Percentiles rank a stretch among this genome's conserved stretches.
Evolutionary conservation across 495 filamentous ascomycete genomes (phyloP).

Genomic region (Cetradonia linearis): DNA sequence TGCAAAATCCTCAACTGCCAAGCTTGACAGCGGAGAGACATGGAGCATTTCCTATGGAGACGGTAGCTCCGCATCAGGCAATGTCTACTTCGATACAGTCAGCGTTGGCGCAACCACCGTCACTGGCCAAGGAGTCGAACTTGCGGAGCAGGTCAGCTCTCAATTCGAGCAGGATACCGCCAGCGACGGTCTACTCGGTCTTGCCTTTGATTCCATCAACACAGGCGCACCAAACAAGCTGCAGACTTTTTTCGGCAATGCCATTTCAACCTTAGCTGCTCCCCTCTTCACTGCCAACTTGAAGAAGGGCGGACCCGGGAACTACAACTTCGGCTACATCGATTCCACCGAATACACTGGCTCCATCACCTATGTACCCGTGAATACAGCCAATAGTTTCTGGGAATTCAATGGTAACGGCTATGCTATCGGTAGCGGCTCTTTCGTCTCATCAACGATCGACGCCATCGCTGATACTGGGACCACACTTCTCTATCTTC

Average conservation of each 20-base stretch:
- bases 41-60: constrained; percentile 71
- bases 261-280: constrained; percentile 44
- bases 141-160: constrained; percentile 49
- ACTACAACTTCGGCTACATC: constrained; percentile 68
- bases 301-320: constrained; percentile 52
- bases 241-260: constrained; percentile 67
- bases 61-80: constrained; percentile 51
- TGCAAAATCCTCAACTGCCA: constrained; percentile 34
- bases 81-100: constrained; percentile 62
- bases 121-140: constrained; percentile 56
- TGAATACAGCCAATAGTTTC: constrained; percentile 53
- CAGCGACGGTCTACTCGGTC: constrained; percentile 62
- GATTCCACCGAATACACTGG: constrained; percentile 54
- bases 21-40: constrained; percentile 41
- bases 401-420: constrained; percentile 59
- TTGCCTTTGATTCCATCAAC: constrained; percentile 64
- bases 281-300: constrained; percentile 61
- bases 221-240: constrained; percentile 50
- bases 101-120: constrained; percentile 55
- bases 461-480: constrained; percentile 57
- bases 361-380: constrained; percentile 47
- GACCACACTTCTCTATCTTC: constrained; percentile 61
- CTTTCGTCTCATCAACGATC: constrained; percentile 31
- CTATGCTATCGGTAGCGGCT: constrained; percentile 48
- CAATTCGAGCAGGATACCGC: constrained; percentile 49